Evolutionary conservation across 2,329 filamentous ascomycete genomes (phyloP).

Genomic region (Colletotrichum sp.): DNA sequence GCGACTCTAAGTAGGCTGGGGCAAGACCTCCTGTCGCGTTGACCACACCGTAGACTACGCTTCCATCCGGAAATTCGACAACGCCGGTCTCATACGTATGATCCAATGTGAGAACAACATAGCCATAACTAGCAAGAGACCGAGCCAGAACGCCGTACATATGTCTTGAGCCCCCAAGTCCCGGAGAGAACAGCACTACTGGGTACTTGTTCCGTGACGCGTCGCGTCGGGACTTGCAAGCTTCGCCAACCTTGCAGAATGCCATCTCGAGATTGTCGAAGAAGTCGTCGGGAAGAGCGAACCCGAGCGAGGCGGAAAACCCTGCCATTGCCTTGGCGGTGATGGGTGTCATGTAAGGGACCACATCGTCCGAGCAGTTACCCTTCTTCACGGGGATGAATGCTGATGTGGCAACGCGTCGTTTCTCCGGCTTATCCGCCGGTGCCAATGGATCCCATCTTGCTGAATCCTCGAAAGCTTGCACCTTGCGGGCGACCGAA

Average conservation of each 20-base stretch:
- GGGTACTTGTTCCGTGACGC: constrained; percentile 5
- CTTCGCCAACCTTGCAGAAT: constrained; percentile 15
- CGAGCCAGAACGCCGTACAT: constrained; percentile 46
- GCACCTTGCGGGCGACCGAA: constrained; percentile 17
- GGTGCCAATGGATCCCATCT: constrained; percentile 25
- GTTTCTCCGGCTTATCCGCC: constrained; percentile 12
- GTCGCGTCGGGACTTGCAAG: background rate
- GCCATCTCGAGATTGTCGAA: constrained; percentile 19
- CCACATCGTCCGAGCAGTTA: background rate
- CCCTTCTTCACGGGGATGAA: constrained; percentile 11
- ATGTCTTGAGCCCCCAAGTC: constrained; percentile 43
- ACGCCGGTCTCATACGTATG: constrained; percentile 50
- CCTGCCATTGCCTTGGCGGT: background rate
- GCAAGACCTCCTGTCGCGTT: background rate
- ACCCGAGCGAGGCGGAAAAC: background rate
- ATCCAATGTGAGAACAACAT: constrained; percentile 51
- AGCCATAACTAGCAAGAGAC: constrained; percentile 50
- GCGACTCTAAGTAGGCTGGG: background rate
- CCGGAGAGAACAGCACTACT: constrained; percentile 48
- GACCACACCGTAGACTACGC: constrained; percentile 26
- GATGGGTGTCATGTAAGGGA: constrained; percentile 21
- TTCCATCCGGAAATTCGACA: constrained; percentile 50
- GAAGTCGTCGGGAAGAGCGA: background rate
- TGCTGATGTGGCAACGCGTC: constrained; percentile 17
- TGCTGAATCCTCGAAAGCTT: constrained; percentile 21